These are phyloP conservation scores for Hortaea werneckii DNA, from an alignment of 2,329 filamentous ascomycete species.

Conservation along the genomic window DNA sequence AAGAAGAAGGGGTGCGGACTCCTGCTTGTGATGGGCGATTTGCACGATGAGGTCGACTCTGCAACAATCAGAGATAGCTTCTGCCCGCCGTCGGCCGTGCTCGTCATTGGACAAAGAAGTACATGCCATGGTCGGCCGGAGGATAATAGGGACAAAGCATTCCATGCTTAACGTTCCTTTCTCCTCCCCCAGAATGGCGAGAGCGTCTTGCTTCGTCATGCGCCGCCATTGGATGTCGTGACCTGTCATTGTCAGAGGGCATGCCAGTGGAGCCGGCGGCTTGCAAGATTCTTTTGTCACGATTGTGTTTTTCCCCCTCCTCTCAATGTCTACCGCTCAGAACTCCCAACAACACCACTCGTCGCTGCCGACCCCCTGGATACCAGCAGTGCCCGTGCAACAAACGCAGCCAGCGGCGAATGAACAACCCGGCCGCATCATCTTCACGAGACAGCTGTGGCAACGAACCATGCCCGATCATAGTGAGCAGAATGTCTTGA, in stretches of 20 bases:
- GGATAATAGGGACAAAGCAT: conserved; percentile 26
- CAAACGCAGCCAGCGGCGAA: conserved; percentile 18
- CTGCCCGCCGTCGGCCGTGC: conserved; percentile 13
- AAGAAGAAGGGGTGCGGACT: neutral
- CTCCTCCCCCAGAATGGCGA: conserved; percentile 17
- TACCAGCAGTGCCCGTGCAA: conserved; percentile 2
- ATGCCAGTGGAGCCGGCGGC: conserved; percentile 24
- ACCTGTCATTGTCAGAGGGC: conserved; percentile 22
- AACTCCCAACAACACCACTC: conserved; percentile 2
- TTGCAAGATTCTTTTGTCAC: conserved; percentile 18
- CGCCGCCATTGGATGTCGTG: conserved; percentile 18
- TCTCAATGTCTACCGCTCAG: conserved; percentile 22
- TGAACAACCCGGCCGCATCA: conserved; percentile 18
- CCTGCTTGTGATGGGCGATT: conserved; percentile 1
- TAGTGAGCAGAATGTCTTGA: conserved; percentile 20
- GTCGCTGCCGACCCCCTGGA: conserved; percentile 9
- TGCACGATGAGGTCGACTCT: conserved; percentile 13
- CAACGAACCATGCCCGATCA: conserved; percentile 27
- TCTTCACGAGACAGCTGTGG: conserved; percentile 29
- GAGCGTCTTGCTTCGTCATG: conserved; percentile 17
- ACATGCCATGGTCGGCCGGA: conserved; percentile 21
- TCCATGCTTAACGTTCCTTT: conserved; percentile 7
- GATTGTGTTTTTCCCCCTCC: too few relatives aligned
- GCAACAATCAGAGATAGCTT: conserved; percentile 20
- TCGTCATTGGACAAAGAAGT: conserved; percentile 24